A percentile compares a stretch with the other conserved stretches of the same genome.
These are phyloP conservation scores for Clavaria fumosa DNA, from an alignment of 768 basidiomycete species.

Conservation along the genomic window DNA sequence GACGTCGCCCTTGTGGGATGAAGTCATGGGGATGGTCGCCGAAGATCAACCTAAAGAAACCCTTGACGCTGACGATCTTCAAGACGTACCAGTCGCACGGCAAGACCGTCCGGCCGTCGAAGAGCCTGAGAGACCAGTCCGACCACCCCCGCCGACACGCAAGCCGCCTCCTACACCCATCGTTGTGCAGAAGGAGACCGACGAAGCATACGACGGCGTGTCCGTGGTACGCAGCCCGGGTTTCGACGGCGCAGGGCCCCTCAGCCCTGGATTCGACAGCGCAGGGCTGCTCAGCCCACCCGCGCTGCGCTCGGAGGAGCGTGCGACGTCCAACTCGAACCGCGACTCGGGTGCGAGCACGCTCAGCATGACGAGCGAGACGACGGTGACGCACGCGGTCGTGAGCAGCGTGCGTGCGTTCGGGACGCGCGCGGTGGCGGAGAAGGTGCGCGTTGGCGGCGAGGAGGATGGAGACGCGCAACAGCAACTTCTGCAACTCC, in stretches of 20 bases:
- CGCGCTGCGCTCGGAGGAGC: constrained; percentile 1
- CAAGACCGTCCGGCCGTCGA: no score
- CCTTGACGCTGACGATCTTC: no score
- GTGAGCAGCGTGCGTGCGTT: background rate
- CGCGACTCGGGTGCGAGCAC: constrained; percentile 26
- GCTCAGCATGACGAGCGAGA: background rate
- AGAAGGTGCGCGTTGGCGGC: background rate
- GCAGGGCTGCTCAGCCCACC: constrained; percentile 17
- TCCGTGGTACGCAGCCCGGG: no score
- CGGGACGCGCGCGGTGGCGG: background rate
- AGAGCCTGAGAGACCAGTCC: no score
- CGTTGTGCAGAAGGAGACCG: constrained; percentile 3
- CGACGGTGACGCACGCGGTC: background rate
- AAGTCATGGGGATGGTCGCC: constrained; percentile 11
- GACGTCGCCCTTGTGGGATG: constrained; percentile 11
- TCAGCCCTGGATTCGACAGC: constrained; percentile 17
- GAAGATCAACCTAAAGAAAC: no score
- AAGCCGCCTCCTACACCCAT: background rate
- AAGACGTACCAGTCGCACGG: no score
- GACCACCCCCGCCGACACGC: no score
- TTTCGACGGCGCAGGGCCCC: no score
- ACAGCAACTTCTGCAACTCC: no score
- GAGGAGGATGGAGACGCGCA: no score
- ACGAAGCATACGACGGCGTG: background rate
- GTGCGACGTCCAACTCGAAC: constrained; percentile 14